Conservation (phyloP, 2,329 filamentous ascomycete genomes). For the Sphaerulina populicola region DNA sequence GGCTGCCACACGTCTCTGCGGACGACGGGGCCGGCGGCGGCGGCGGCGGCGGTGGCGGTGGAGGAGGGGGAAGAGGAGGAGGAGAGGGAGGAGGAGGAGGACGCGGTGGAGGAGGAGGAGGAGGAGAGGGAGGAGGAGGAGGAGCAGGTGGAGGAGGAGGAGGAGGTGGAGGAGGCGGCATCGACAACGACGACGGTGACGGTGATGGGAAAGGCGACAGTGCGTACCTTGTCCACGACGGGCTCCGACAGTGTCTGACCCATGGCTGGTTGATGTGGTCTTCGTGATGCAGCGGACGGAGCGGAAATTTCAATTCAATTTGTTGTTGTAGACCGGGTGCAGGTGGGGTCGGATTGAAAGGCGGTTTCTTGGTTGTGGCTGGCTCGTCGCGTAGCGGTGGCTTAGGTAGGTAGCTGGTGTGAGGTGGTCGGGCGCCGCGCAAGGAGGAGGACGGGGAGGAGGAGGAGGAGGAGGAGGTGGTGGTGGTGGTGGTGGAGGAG, state of each 20-base stretch:
- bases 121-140: background rate
- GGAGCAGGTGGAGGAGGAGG: too few relatives aligned
- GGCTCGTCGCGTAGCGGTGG: background rate
- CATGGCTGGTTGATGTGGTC: constrained; percentile 48
- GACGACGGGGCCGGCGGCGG: background rate
- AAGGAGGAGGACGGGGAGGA: too few relatives aligned
- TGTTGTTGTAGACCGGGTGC: background rate
- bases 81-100: background rate
- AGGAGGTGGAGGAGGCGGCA: background rate
- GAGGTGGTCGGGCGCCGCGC: background rate
- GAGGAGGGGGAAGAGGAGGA: too few relatives aligned
- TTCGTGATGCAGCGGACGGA: background rate
- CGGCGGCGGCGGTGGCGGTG: background rate
- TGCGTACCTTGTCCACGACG: constrained; percentile 92
- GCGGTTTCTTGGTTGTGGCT: background rate
- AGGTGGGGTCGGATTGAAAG: background rate
- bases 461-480: too few relatives aligned
- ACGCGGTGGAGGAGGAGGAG: background rate
- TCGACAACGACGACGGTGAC: background rate
- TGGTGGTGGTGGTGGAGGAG: background rate
- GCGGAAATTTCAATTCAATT: background rate
- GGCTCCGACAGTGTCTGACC: constrained; percentile 99
- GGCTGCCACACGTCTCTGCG: background rate
- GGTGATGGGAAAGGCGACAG: constrained; percentile 12
- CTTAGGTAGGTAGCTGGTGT: background rate